Evolutionary conservation across 305 asterid genomes (phyloP), one percentile per base, ranked within the genome.

Genomic region (Lippia alba): DNA sequence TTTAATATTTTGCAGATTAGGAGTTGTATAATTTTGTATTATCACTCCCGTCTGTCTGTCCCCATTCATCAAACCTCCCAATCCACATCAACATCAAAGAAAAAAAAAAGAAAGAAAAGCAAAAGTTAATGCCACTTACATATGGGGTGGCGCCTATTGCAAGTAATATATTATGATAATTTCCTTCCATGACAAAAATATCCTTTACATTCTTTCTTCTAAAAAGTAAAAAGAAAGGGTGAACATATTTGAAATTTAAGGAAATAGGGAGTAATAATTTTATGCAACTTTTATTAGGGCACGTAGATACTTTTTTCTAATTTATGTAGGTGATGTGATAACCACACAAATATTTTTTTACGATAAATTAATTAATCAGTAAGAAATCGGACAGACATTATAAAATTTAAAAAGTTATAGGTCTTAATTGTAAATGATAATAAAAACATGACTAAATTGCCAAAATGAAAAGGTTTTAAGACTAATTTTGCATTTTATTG

Each of bases 101-200:
- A 54, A 57, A 66, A 75, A 59, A 64, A 36, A 44, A 44, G 3
- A 44, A 44, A 44, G 12, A 2, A 44, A 44, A 44, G 49, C 50
- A 70, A 77, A 71, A 69, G 69, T 75, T 71, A 78, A 79, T 61
- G 70, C 66, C 78, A 69, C 80, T 78, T 69, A 68, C 64, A 62
- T 64, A 64, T 78, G 41, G 8, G 9, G 79, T 71, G 58, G 81
- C 77, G 75, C 84, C 66, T 77, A 66, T 69, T 56, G 69, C 80
- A 75, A 77, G 81, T 77, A 44, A 44, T 68, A 61, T 70, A 51
- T 55, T 62, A 56, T 73, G 45, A 17, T 41, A 19, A 7, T 20
- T 39, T 48, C 32, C 48, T 53, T 58, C 15, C 24, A 56, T 16
- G 77, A 56, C 78, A 55, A 73, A 45, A 62, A 33, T 60, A 41